phyloP scores from a whole-genome alignment of 2,329 filamentous ascomycete species.

The Fusarium robinianum region DNA sequence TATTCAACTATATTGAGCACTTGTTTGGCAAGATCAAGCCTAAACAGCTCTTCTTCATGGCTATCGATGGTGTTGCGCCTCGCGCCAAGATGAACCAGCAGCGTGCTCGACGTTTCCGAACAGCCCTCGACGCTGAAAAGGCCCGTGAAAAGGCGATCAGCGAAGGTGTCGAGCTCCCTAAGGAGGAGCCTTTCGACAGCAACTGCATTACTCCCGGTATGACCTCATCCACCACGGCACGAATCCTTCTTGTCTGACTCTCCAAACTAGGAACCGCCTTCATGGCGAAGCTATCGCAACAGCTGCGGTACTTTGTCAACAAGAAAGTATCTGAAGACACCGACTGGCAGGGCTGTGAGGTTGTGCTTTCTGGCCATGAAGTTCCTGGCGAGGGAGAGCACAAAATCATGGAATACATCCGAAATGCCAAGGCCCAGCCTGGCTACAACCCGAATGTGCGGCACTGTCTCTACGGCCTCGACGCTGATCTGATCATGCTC shows the following conservation, averaged over 20 bases:
- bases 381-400: slow-evolving; percentile 98
- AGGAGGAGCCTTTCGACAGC: slow-evolving; percentile 95
- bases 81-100: slow-evolving; percentile 99
- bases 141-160: slow-evolving; percentile 89
- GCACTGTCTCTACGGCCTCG: slow-evolving; percentile 95
- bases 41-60: slow-evolving; percentile 99
- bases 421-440: slow-evolving; percentile 92
- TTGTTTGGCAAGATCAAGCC: slow-evolving; percentile 98
- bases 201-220: slow-evolving; percentile 95
- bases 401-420: slow-evolving; percentile 99
- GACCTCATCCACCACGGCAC: neutral
- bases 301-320: slow-evolving; percentile 97
- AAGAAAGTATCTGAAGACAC: slow-evolving; percentile 97
- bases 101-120: slow-evolving; percentile 90
- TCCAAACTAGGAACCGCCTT: slow-evolving; percentile 86
- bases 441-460: slow-evolving; percentile 91
- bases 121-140: slow-evolving; percentile 85
- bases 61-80: slow-evolving; percentile 95
- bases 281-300: slow-evolving; percentile 93
- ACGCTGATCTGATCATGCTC: slow-evolving; percentile 98
- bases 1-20: slow-evolving; percentile 99
- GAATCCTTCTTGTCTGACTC: too few relatives aligned
- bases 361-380: slow-evolving; percentile 96
- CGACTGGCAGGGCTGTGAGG: slow-evolving; percentile 96
- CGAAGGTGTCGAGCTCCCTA: slow-evolving; percentile 90